phyloP scores from a whole-genome alignment of 2,329 filamentous ascomycete species.

The Monilinia polystroma region DNA sequence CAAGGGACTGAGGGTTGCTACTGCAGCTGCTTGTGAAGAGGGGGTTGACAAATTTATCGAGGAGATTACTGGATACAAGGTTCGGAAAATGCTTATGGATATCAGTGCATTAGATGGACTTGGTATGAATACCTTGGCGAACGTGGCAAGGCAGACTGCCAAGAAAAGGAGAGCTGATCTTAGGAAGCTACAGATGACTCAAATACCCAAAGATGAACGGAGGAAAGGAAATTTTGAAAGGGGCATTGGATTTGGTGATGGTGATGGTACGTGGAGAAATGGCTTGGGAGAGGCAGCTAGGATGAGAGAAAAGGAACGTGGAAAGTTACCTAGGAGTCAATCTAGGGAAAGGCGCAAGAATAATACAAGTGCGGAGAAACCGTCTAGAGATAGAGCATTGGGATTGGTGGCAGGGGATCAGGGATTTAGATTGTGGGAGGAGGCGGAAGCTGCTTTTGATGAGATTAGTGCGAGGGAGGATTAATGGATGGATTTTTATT shows the following conservation, averaged over 20 bases:
- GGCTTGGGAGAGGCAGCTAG: background rate
- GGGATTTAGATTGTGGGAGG: conserved; percentile 17
- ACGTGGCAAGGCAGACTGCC: conserved; percentile 33
- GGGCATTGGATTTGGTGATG: background rate
- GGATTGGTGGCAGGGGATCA: conserved; percentile 21
- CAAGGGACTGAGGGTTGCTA: conserved; percentile 54
- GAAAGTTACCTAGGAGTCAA: conserved; percentile 2
- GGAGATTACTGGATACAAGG: conserved; percentile 51
- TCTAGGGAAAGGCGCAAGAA: conserved; percentile 10
- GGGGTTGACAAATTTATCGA: conserved; percentile 53
- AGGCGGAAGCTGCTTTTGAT: conserved; percentile 17
- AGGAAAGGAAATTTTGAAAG: background rate
- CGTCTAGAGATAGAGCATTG: conserved; percentile 15
- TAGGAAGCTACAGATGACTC: conserved; percentile 7
- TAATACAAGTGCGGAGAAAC: background rate
- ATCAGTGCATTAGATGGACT: conserved; percentile 52
- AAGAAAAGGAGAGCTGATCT: conserved; percentile 29
- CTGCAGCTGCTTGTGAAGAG: conserved; percentile 56
- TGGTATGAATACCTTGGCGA: conserved; percentile 32
- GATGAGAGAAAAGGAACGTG: background rate
- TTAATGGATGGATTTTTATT: background rate
- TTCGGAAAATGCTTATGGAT: conserved; percentile 56
- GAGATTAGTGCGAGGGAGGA: conserved; percentile 11
- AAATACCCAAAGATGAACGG: conserved; percentile 2
- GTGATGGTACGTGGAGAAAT: conserved; percentile 4